Percentiles rank a stretch among this genome's conserved stretches.
These are phyloP conservation scores for Myxozyma kluyveri DNA, from an alignment of 805 yeast species.

Conservation along the genomic window DNA sequence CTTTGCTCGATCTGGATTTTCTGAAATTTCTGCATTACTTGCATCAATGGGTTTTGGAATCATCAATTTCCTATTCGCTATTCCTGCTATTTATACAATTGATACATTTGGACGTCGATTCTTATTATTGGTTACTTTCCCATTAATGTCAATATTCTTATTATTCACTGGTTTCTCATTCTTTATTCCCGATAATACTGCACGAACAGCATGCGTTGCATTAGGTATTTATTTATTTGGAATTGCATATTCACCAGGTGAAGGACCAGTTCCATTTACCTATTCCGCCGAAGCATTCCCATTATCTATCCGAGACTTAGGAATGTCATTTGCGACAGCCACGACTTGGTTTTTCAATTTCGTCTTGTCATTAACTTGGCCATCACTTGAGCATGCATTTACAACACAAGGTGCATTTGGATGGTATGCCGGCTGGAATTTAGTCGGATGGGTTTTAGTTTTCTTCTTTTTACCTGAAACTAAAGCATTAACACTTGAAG, in stretches of 20 bases:
- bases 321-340: slow-evolving; percentile 77
- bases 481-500: slow-evolving; percentile 59
- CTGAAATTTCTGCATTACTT: slow-evolving; percentile 59
- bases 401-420: slow-evolving; percentile 84
- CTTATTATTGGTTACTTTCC: slow-evolving; percentile 56
- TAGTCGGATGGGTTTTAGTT: slow-evolving; percentile 62
- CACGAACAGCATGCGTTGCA: slow-evolving; percentile 63
- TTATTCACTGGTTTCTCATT: slow-evolving; percentile 59
- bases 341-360: slow-evolving; percentile 53
- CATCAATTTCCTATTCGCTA: slow-evolving; percentile 73
- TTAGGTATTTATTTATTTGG: slow-evolving; percentile 73
- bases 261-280: slow-evolving; percentile 88
- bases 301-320: slow-evolving; percentile 71
- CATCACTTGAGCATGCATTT: slow-evolving; percentile 62
- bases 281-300: slow-evolving; percentile 85
- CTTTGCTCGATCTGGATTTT: slow-evolving; percentile 64
- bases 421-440: slow-evolving; percentile 83
- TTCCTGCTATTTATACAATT: slow-evolving; percentile 78
- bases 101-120: slow-evolving; percentile 73
- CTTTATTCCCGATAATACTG: slow-evolving; percentile 53
- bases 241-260: slow-evolving; percentile 75
- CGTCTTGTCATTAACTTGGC: slow-evolving; percentile 74
- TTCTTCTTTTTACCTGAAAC: slow-evolving; percentile 61
- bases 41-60: slow-evolving; percentile 88
- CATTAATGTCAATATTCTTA: slow-evolving; percentile 55